Conservation (phyloP, 2,329 filamentous ascomycete species). For the Fusarium temperatum region DNA sequence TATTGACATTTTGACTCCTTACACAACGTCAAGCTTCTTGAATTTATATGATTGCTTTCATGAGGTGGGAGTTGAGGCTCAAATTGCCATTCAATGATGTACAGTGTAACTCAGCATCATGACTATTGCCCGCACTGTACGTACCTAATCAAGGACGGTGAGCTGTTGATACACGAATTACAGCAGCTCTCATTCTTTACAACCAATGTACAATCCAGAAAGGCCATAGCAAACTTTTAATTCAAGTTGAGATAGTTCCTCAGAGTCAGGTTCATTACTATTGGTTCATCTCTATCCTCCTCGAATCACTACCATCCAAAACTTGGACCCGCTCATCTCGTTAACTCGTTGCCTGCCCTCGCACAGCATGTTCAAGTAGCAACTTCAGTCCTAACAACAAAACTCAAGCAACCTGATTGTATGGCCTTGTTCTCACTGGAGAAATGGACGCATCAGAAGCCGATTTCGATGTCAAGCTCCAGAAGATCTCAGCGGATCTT, state of each 20-base stretch:
- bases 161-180: background rate
- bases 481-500: constrained; percentile 67
- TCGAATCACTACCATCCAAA: background rate
- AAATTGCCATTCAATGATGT: background rate
- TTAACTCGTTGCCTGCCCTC: constrained; percentile 19
- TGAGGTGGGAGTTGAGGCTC: background rate
- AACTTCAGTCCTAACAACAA: background rate
- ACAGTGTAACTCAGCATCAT: background rate
- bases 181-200: background rate
- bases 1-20: background rate
- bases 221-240: background rate
- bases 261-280: background rate
- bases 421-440: background rate
- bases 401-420: background rate
- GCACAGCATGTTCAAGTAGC: background rate
- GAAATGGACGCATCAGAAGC: constrained; percentile 69
- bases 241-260: background rate
- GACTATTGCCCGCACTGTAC: background rate
- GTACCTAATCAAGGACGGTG: background rate
- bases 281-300: background rate
- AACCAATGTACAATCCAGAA: background rate
- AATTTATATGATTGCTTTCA: background rate
- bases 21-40: background rate
- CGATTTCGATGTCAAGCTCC: constrained; percentile 69
- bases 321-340: constrained; percentile 18